phyloP scores from a whole-genome alignment of 2,329 filamentous ascomycete genomes.

The Penicillium sp. region DNA sequence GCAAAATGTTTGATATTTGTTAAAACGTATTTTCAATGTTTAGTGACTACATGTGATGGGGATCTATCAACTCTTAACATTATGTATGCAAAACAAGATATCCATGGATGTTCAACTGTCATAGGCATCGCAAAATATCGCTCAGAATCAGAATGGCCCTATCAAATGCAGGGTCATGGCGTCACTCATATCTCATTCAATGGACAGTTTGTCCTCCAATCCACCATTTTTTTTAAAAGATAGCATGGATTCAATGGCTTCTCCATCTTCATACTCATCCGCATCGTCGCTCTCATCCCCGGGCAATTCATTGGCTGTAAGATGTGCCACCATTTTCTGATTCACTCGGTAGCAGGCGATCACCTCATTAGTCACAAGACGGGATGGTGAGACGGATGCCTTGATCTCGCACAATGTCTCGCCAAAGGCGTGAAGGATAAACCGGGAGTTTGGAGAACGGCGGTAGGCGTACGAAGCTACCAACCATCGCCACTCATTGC shows the following conservation, averaged over 20 bases:
- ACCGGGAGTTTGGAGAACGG: slow-evolving; percentile 17
- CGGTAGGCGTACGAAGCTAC: slow-evolving; percentile 42
- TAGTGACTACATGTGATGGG: neutral
- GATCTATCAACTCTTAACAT: neutral
- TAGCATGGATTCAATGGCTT: slow-evolving; percentile 31
- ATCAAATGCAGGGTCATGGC: slow-evolving; percentile 2
- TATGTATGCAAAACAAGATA: neutral
- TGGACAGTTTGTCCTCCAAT: slow-evolving; percentile 24
- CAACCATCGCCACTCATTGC: slow-evolving; percentile 32
- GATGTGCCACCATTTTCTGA: slow-evolving; percentile 29
- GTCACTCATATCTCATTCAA: slow-evolving; percentile 21
- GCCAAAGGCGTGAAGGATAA: slow-evolving; percentile 34
- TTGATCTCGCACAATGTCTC: slow-evolving; percentile 37
- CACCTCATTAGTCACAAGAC: slow-evolving; percentile 28
- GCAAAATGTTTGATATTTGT: neutral
- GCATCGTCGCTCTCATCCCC: slow-evolving; percentile 13
- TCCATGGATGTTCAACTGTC: neutral
- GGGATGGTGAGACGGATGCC: slow-evolving; percentile 22
- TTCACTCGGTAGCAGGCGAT: slow-evolving; percentile 34
- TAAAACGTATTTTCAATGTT: neutral
- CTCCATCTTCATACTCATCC: slow-evolving; percentile 31
- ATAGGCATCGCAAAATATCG: neutral
- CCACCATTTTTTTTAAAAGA: slow-evolving; percentile 15
- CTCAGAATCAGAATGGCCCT: slow-evolving; percentile 11
- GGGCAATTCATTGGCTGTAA: slow-evolving; percentile 22